phyloP scores from a whole-genome alignment of 345 rosid species.

The Populus ilicifolia region DNA sequence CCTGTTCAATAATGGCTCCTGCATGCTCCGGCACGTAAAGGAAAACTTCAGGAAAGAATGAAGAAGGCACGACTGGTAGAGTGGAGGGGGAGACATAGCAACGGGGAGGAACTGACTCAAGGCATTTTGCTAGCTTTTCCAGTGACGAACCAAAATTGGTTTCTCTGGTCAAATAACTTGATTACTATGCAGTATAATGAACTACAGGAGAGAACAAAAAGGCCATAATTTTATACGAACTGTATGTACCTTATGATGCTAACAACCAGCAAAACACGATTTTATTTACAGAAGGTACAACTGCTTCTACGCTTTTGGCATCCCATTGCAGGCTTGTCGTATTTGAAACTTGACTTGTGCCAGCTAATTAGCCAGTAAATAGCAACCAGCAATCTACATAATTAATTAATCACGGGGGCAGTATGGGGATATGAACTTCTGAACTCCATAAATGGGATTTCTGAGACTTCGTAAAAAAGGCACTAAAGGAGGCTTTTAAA shows the following conservation, averaged over 20 bases:
- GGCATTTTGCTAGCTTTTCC: slow-evolving; percentile 1
- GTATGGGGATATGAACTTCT: not conserved
- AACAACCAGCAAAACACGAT: slow-evolving; percentile 12
- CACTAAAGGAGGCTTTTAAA: not conserved
- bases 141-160: slow-evolving; percentile 14
- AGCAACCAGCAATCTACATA: slow-evolving; percentile 4
- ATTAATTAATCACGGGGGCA: slow-evolving; percentile 3
- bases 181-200: slow-evolving; percentile 36
- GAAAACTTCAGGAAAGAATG: too few species aligned
- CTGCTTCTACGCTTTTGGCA: slow-evolving; percentile 21
- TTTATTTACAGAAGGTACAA: slow-evolving; percentile 36
- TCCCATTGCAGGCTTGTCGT: slow-evolving; percentile 13
- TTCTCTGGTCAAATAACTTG: slow-evolving; percentile 32
- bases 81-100: not conserved
- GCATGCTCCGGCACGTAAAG: too few species aligned
- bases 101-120: not conserved
- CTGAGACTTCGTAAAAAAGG: slow-evolving; percentile 3
- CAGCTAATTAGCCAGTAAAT: slow-evolving; percentile 1
- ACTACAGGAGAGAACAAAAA: slow-evolving; percentile 16
- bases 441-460: not conserved
- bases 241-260: slow-evolving; percentile 23
- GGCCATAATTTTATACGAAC: slow-evolving; percentile 20
- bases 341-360: slow-evolving; percentile 7
- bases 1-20: too few species aligned
- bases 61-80: not conserved